Percentiles rank a stretch among this genome's conserved stretches.
Evolutionary conservation across 208 protist species (phyloP).

Genomic region (Eutreptiella sp.): DNA sequence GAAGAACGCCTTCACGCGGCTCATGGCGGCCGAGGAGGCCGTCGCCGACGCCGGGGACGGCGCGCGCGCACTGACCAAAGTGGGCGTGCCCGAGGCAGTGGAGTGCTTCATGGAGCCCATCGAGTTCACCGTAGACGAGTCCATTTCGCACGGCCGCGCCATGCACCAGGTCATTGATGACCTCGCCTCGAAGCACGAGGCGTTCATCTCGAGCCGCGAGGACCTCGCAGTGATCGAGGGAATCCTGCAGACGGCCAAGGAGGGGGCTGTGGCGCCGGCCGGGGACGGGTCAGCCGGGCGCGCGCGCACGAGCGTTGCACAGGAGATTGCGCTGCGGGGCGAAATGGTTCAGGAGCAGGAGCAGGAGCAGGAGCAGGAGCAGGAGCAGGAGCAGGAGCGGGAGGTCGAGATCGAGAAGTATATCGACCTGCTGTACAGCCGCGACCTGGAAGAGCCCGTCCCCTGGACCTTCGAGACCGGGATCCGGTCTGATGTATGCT

Average conservation of each 20-base stretch:
- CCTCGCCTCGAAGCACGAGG: slow-evolving; percentile 25
- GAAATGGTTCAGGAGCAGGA: slow-evolving; percentile 36
- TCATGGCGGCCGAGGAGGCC: slow-evolving; percentile 19
- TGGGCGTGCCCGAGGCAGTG: background rate
- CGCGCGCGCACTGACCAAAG: background rate
- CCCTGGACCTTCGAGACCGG: slow-evolving; percentile 34
- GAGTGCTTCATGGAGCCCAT: slow-evolving; percentile 25
- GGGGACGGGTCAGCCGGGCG: no score
- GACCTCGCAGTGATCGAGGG: no score
- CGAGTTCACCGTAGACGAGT: slow-evolving; percentile 32
- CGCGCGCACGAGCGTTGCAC: no score
- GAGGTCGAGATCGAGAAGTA: slow-evolving; percentile 58
- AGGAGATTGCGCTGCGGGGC: no score
- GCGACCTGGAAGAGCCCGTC: slow-evolving; percentile 34
- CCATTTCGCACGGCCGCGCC: slow-evolving; percentile 25
- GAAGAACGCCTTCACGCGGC: slow-evolving; percentile 34
- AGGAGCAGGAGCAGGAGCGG: slow-evolving; percentile 51
- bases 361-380: slow-evolving; percentile 38
- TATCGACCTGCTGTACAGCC: slow-evolving; percentile 45
- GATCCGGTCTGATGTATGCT: background rate
- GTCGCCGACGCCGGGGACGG: slow-evolving; percentile 22
- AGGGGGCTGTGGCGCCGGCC: no score
- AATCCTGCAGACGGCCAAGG: no score
- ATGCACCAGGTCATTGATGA: slow-evolving; percentile 19
- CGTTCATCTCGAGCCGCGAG: no score